Base-by-base conservation (phyloP, 768 basidiomycete species). In the Trametes villosa region DNA sequence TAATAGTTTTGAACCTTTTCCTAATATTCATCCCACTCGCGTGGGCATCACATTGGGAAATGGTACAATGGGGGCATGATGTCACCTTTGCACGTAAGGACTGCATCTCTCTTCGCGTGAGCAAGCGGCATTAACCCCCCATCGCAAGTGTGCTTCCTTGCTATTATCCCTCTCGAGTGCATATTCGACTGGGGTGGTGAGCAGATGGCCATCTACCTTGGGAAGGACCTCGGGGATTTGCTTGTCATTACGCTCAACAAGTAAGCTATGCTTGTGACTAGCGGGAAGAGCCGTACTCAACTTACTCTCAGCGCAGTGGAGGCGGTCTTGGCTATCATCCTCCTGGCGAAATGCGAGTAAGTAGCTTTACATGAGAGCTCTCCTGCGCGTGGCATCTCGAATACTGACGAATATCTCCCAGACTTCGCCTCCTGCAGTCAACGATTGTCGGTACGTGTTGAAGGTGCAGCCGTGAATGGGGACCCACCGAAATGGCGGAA, bases 311-410 rank as follows among this genome's bases (percentile, higher is more conserved):
- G 88, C 68, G 76, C 83, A 9, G 87, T 92, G 1, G 90, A 92
- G 73, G 89, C 83, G 0, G 86, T 87, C 0, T 74, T 92, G 6
- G 87, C 87, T 0, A 86, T 91, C 51, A 82, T 90, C 56, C 76
- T 91, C 18, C 73, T 91, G n/a, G 64, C 70, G n/a, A 83, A 82
- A 72, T 87, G 87, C 83, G 84, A 90, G 86, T 88, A 65, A 73
- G 86, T 81, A 30, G 1, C 18, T 1, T 8, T 7, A 8, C 13
- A 11, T 17, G 27, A 30, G 4, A 5, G 18, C 8, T 29, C 9
- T 13, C 27, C n/a, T 33, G n/a, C 11, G 1, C 5, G 20, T 11
- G 26, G n/a, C 54, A 12, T 18, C 22, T 15, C 7, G 27, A n/a
- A 38, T 15, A 9, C 38, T 51, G 27, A 27, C 36, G 44, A 13